A percentile compares a stretch with the other conserved stretches of the same genome.
Conservation (phyloP, 139 green algal genomes). For the Coelastrella sp. region DNA sequence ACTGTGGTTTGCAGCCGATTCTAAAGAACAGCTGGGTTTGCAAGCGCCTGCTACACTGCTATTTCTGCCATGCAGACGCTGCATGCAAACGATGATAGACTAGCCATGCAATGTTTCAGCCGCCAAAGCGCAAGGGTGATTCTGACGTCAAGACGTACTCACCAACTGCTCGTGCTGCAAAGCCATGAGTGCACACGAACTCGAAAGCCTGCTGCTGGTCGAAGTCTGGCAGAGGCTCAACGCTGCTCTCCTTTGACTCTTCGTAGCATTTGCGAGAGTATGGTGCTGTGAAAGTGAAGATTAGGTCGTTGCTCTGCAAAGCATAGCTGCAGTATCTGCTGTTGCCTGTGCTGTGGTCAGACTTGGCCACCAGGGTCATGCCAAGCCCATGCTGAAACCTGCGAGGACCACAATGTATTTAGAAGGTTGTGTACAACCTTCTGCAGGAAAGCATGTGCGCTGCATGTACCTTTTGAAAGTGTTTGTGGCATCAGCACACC, state of each 20-base stretch:
- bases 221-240: slow-evolving; percentile 68
- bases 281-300: slow-evolving; percentile 96
- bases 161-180: slow-evolving; percentile 92
- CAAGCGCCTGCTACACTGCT: too few species aligned
- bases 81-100: too few species aligned
- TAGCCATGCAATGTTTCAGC: too few species aligned
- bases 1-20: too few species aligned
- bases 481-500: slow-evolving; percentile 91
- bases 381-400: slow-evolving; percentile 95
- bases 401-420: not conserved
- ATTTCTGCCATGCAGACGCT: too few species aligned
- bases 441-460: not conserved
- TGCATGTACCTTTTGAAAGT: slow-evolving; percentile 75
- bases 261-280: slow-evolving; percentile 69
- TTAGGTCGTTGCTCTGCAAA: slow-evolving; percentile 87
- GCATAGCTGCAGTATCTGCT: slow-evolving; percentile 89
- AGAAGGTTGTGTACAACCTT: not conserved
- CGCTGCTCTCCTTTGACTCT: slow-evolving; percentile 31
- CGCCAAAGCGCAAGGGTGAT: too few species aligned
- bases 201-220: slow-evolving; percentile 67
- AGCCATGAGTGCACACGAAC: slow-evolving; percentile 91
- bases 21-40: too few species aligned
- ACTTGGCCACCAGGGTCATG: slow-evolving; percentile 91
- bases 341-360: slow-evolving; percentile 92
- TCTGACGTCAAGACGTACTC: not conserved